Conservation (phyloP, 768 basidiomycete genomes). For the Termitomyces sp. region DNA sequence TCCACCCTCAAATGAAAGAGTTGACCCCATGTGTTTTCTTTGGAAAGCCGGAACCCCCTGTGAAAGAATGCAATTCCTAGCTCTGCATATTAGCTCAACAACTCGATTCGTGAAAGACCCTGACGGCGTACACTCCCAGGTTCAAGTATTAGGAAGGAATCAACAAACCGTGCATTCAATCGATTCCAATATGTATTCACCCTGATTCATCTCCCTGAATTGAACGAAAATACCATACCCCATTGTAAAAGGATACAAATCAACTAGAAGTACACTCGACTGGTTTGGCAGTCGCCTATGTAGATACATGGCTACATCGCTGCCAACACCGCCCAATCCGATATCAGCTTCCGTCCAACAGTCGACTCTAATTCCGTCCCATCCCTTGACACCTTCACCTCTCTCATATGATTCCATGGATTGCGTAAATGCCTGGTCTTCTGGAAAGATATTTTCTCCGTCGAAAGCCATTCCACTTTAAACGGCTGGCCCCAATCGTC, state of each 20-base stretch:
- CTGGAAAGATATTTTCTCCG: constrained; percentile 65
- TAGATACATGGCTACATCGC: constrained; percentile 7
- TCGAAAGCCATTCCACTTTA: constrained; percentile 78
- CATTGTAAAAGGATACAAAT: background rate
- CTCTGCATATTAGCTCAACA: background rate
- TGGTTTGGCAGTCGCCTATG: background rate
- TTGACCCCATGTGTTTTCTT: background rate
- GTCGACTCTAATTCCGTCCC: constrained; percentile 89
- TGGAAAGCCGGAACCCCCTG: background rate
- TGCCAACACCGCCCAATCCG: constrained; percentile 55
- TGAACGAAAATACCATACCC: background rate
- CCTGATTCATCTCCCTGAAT: background rate
- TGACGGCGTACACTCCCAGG: background rate
- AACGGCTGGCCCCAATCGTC: constrained; percentile 84
- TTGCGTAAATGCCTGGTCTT: constrained; percentile 80
- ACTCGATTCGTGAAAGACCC: background rate
- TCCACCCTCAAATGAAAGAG: background rate
- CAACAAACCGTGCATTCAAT: too few relatives aligned
- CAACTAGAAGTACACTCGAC: background rate
- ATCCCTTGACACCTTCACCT: constrained; percentile 80
- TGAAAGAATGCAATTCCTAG: too few relatives aligned
- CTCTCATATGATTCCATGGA: constrained; percentile 86
- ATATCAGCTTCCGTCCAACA: constrained; percentile 62
- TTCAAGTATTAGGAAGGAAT: too few relatives aligned
- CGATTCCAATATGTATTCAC: too few relatives aligned